Evolutionary conservation across 78 protist genomes (phyloP), one percentile per base, ranked within the genome.

Genomic region (Pelomyxa schiedti): DNA sequence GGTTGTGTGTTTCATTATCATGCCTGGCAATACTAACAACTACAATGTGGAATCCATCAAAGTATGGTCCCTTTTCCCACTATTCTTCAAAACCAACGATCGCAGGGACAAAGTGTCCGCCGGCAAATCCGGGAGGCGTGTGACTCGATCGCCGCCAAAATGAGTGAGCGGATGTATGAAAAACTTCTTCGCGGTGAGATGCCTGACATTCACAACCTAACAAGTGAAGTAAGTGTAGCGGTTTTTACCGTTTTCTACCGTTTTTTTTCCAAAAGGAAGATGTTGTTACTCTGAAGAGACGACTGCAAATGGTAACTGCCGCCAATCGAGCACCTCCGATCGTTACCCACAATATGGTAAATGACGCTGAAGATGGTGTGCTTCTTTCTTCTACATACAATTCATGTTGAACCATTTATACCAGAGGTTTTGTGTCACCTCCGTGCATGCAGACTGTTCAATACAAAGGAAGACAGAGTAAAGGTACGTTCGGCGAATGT

Each of bases 281-380:
- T 8, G 1, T 65, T 0, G 81, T 86, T 16, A 41, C 37, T 58
- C 64, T 89, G 26, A 86, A 86, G 88, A 72, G 88, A 35, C 67
- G 83, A 42, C 67, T 86, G 2, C 47, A 52, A 28, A 67, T 78
- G 5, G 28, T 75, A 28, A 75, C 78, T 42, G 81, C 78, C 28
- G 32, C 58, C 28, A 6, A 75, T 8, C 42, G 76, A 3, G 71
- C 80, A 26, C 94, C 94, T 36, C 94, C 94, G 2, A 65, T 90
- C 5, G 85, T 80, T 36, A 90, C 94, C 39, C 94, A 90, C 74
- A 82, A 86, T 43, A 68, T 90, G 85, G 77, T 80, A 16, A 86
- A 90, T 66, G 90, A 85, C 39, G 26, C 22, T 39, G 39, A 16
- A 0, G 77, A 76, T 41, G 71, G 32, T 4, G 66, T 8, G 7